Conservation (phyloP, 2,329 filamentous ascomycete genomes). For the Purpureocillium takamizusanense region DNA sequence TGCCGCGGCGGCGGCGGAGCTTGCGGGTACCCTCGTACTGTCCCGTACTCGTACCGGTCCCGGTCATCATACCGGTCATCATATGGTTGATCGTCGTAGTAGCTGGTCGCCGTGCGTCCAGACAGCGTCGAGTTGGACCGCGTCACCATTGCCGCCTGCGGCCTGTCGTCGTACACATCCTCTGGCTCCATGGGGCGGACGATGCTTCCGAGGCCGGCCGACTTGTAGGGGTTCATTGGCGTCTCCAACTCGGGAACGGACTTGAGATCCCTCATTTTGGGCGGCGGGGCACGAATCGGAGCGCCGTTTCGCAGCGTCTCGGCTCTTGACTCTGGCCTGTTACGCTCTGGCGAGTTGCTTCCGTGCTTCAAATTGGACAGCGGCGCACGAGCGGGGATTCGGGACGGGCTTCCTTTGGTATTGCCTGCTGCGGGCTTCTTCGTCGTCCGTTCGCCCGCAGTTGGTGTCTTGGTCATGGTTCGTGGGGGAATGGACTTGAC, state of each 20-base stretch:
- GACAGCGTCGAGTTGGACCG: slow-evolving; percentile 31
- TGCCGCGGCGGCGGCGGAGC: slow-evolving; percentile 48
- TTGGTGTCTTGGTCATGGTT: slow-evolving; percentile 46
- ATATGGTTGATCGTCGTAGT: slow-evolving; percentile 29
- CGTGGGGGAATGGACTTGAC: slow-evolving; percentile 26
- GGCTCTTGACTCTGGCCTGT: slow-evolving; percentile 32
- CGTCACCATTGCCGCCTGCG: slow-evolving; percentile 22
- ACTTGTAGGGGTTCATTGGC: slow-evolving; percentile 38
- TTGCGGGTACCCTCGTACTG: slow-evolving; percentile 26
- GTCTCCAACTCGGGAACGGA: slow-evolving; percentile 42
- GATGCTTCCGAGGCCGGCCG: slow-evolving; percentile 41
- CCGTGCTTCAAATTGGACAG: slow-evolving; percentile 61
- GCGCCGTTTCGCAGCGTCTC: slow-evolving; percentile 44
- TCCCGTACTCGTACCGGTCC: neutral
- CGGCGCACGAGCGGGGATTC: slow-evolving; percentile 61
- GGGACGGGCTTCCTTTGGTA: slow-evolving; percentile 29
- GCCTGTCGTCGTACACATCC: slow-evolving; percentile 72
- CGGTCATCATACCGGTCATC: slow-evolving; percentile 23
- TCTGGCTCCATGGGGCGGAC: slow-evolving; percentile 61
- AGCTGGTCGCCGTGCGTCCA: slow-evolving; percentile 19
- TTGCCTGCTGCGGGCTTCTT: slow-evolving; percentile 24
- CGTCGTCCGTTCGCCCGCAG: slow-evolving; percentile 22
- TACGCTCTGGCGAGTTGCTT: slow-evolving; percentile 74
- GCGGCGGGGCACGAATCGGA: slow-evolving; percentile 62
- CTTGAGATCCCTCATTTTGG: slow-evolving; percentile 80